Percentiles rank a stretch among this genome's conserved stretches.
Evolutionary conservation across 805 yeast species (phyloP).

Genomic region (Pichia scutulata): DNA sequence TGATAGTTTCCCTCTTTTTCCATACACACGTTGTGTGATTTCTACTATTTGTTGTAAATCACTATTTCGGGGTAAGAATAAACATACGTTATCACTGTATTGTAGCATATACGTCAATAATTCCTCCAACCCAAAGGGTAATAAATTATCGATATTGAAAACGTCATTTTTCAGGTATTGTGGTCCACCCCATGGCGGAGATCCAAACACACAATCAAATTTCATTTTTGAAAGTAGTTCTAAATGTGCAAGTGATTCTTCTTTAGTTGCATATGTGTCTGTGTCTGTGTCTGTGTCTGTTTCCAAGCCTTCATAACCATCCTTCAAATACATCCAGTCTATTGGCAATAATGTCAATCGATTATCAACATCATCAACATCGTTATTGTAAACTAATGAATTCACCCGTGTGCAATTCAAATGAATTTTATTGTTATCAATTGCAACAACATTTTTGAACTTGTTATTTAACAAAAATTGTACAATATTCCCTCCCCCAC

Average conservation of each 20-base stretch:
- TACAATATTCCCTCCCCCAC: conserved; percentile 83
- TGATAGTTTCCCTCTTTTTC: background rate
- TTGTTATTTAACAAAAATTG: conserved; percentile 38
- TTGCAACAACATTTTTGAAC: conserved; percentile 3
- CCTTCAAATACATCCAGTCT: conserved; percentile 7
- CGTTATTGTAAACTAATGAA: conserved; percentile 3
- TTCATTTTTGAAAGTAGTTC: conserved; percentile 9
- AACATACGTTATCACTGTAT: conserved; percentile 40
- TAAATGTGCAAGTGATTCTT: conserved; percentile 1
- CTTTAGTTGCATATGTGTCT: conserved; percentile 1
- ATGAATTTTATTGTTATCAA: conserved; percentile 10
- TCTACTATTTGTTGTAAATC: background rate
- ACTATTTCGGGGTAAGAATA: conserved; percentile 44
- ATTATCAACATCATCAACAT: background rate
- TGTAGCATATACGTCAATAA: conserved; percentile 35
- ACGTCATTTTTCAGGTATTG: conserved; percentile 33
- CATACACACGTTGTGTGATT: background rate
- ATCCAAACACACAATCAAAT: conserved; percentile 53
- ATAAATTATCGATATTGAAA: conserved; percentile 38
- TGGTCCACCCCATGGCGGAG: conserved; percentile 90
- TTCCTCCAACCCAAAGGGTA: conserved; percentile 41
- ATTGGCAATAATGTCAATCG: conserved; percentile 5
- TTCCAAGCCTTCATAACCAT: background rate
- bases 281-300: background rate
- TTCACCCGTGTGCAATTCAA: conserved; percentile 10